Base-by-base conservation (phyloP, 495 filamentous ascomycete species). In the Penicillium chermesinum region DNA sequence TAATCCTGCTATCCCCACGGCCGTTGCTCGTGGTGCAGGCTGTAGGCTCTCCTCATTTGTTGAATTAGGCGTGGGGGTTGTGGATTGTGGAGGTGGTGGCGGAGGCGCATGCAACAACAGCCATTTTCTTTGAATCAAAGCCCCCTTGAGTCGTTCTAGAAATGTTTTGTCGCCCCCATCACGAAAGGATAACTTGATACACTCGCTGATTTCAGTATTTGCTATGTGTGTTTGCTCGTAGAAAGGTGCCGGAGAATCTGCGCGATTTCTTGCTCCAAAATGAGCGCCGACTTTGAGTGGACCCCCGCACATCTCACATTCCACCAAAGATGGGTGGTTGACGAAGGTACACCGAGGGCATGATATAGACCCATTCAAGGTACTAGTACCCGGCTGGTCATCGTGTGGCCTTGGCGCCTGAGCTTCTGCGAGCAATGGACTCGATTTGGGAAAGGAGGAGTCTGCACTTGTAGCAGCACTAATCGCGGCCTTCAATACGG, bases 71-170 rank as follows among this genome's bases (percentile, higher is more conserved):
- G 51, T 44, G 35, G 52, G 53, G 1, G 58, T 57, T n/a, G 59
- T 52, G 20, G 54, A 55, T 13, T 72, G 67, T 7, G 75, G 74
- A n/a, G 81, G 74, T 41, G 71, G 75, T 9, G 93, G 94, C 15
- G 91, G 89, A n/a, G 94, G 93, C 7, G 93, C 93, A 55, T 86
- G 84, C 44, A 91, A 87, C 12, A 97, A 75, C 10, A 99, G 81
- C 93, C 93, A 99, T 77, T 97, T 96, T 16, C 94, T 78, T 63
- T 99, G 93, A 13, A 88, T 80, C 70, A 97, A 81, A 13, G 86
- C 85, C 14, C 82, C 80, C 58, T 91, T 96, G 10, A 99, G 76
- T 38, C 91, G 76, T 54, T 96, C 91, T 52, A 88, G 81, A 54
- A 99, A 96, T 3, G 85, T 84, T 63, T 93, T 91, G 38, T 90